Conservation (phyloP, 1,139 yeast genomes). For the Diutina mesorugosa region DNA sequence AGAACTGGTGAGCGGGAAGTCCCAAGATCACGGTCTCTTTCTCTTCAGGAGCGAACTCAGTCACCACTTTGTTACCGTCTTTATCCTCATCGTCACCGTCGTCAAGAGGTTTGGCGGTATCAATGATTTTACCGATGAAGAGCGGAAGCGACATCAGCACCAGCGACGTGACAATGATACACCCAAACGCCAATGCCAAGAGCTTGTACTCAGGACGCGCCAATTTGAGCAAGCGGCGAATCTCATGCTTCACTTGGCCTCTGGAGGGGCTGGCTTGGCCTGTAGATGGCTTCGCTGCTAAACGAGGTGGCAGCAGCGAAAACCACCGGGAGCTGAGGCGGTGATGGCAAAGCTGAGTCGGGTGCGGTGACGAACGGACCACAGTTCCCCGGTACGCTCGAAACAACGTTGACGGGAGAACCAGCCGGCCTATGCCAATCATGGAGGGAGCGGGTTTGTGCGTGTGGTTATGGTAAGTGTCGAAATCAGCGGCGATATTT, state of each 20-base stretch:
- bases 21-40: constrained; percentile 24
- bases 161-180: constrained; percentile 43
- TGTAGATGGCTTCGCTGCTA: not conserved
- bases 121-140: constrained; percentile 61
- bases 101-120: constrained; percentile 17
- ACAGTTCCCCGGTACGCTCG: not conserved
- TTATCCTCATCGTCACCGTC: constrained; percentile 3
- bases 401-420: not conserved
- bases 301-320: not conserved
- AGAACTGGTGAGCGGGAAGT: constrained; percentile 20
- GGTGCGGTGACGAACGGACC: not conserved
- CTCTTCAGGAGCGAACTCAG: not conserved
- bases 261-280: not conserved
- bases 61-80: constrained; percentile 4
- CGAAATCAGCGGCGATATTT: not conserved
- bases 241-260: not conserved
- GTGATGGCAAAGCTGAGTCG: not conserved
- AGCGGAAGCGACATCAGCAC: constrained; percentile 62
- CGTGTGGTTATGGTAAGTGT: not conserved
- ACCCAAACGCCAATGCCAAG: constrained; percentile 37
- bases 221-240: constrained; percentile 14
- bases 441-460: not conserved
- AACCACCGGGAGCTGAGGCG: not conserved
- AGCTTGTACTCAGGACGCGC: constrained; percentile 27
- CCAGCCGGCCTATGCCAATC: not conserved